These are phyloP conservation scores for Huntiella decipiens DNA, from an alignment of 2,329 filamentous ascomycete genomes.

Conservation along the genomic window DNA sequence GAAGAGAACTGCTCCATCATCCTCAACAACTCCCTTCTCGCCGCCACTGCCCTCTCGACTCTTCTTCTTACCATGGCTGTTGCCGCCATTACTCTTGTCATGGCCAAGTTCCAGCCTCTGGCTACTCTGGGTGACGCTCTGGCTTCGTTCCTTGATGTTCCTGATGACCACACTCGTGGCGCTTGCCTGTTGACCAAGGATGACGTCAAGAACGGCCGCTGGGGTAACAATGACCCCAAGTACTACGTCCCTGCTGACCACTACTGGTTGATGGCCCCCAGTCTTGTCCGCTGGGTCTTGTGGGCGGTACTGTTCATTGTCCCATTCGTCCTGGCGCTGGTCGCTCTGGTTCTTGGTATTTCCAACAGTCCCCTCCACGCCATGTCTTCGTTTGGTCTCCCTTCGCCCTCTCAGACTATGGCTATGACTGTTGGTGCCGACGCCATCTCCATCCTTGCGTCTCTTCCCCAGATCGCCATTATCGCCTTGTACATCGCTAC, in stretches of 20 bases:
- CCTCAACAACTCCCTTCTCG: slow-evolving; percentile 26
- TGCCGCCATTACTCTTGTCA: slow-evolving; percentile 22
- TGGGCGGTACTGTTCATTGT: slow-evolving; percentile 22
- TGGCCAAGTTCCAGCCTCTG: slow-evolving; percentile 23
- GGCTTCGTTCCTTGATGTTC: slow-evolving; percentile 27
- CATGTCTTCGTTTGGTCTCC: slow-evolving; percentile 22
- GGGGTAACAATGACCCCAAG: slow-evolving; percentile 24
- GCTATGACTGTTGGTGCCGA: slow-evolving; percentile 15
- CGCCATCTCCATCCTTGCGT: slow-evolving; percentile 21
- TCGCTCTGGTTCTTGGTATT: slow-evolving; percentile 22
- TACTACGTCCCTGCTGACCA: slow-evolving; percentile 23
- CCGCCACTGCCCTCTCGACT: slow-evolving; percentile 23
- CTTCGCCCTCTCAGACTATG: slow-evolving; percentile 20
- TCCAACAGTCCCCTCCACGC: slow-evolving; percentile 15
- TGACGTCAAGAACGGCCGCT: slow-evolving; percentile 25
- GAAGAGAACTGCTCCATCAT: slow-evolving; percentile 21
- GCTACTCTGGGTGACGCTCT: slow-evolving; percentile 32
- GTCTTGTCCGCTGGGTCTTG: slow-evolving; percentile 24
- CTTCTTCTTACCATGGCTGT: slow-evolving; percentile 17
- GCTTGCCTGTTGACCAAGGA: slow-evolving; percentile 28
- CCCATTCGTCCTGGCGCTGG: slow-evolving; percentile 21
- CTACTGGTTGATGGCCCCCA: slow-evolving; percentile 28
- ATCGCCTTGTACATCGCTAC: slow-evolving; percentile 27
- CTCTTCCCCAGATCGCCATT: slow-evolving; percentile 30
- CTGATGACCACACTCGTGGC: slow-evolving; percentile 25